phyloP scores from a whole-genome alignment of 805 yeast species.

The Metschnikowia chrysomelidarum region DNA sequence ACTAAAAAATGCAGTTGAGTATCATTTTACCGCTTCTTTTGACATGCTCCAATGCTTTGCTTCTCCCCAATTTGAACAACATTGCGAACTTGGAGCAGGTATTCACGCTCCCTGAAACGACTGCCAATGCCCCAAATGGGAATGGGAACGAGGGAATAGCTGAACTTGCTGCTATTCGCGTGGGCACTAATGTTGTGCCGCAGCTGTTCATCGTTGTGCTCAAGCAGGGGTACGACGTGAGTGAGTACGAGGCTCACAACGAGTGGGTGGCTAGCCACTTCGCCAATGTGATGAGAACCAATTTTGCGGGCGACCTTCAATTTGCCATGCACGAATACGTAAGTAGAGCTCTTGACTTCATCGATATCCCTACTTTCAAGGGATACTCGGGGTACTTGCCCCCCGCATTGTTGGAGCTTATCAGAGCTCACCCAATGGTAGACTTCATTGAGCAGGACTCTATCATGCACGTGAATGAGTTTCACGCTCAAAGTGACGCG shows the following conservation, averaged over 20 bases:
- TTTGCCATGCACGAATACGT: slow-evolving; percentile 13
- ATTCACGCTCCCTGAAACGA: slow-evolving; percentile 7
- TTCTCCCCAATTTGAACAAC: slow-evolving; percentile 14
- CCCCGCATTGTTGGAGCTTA: slow-evolving; percentile 15
- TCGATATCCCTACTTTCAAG: slow-evolving; percentile 13
- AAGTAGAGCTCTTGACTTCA: slow-evolving; percentile 8
- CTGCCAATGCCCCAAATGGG: slow-evolving; percentile 1
- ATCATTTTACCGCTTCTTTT: slow-evolving; percentile 4
- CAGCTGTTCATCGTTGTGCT: slow-evolving; percentile 19
- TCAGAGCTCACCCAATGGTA: slow-evolving; percentile 18
- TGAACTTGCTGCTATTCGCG: neutral
- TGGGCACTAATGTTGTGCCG: slow-evolving; percentile 6
- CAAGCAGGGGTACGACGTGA: slow-evolving; percentile 12
- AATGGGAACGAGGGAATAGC: neutral
- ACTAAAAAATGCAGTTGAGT: slow-evolving; percentile 7
- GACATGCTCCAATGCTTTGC: slow-evolving; percentile 13
- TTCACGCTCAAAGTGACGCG: slow-evolving; percentile 74
- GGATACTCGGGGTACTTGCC: slow-evolving; percentile 26
- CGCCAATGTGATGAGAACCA: slow-evolving; percentile 19
- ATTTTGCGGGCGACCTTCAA: slow-evolving; percentile 19
- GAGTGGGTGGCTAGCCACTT: slow-evolving; percentile 14
- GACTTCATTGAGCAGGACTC: slow-evolving; percentile 26
- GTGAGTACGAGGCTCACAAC: slow-evolving; percentile 12
- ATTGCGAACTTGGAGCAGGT: slow-evolving; percentile 10
- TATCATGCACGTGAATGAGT: slow-evolving; percentile 33